Base-by-base conservation (phyloP, 2,329 filamentous ascomycete genomes). In the Fusarium sp. region DNA sequence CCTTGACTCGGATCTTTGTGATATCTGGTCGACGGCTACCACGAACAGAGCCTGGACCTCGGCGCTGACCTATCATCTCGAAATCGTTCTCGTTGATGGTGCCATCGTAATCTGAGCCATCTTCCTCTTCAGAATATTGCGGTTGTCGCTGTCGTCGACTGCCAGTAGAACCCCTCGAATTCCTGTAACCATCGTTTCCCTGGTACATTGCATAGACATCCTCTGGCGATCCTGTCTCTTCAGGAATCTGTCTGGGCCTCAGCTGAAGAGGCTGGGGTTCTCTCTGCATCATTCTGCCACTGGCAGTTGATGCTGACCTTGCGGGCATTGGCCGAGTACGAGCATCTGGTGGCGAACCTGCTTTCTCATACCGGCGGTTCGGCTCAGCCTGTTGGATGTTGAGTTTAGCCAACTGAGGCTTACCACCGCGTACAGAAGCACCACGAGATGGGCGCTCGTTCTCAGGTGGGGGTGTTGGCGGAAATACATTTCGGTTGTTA, bases 391-490 rank as follows among this genome's bases (percentile, higher is more conserved):
- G 81, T 57, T 88, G 86, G 47, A 90, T 90, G 69, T 87, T 89
- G 63, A 90, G 83, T 70, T 87, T 87, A 23, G 87, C 83, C n/a
- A 85, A 86, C 79, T 85, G 83, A 36, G 87, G 87, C 67, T 86
- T 90, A 46, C 83, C 81, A 4, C 87, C 87, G 59, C 87, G 86
- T 47, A 90, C 85, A n/a, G 88, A 90, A 27, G 83, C 83, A 50
- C 81, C 87, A 21, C 88, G 83, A 67, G 80, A 85, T 72, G 86
- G 81, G 41, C 90, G 91, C 70, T 97, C 94, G 65, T 88, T 87
- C 82, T 99, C 96, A 8, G 96, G 96, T 9, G 96, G 96, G 39
- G 96, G 96, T n/a, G 96, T 98, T n/a, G 96, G 96, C 18, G 96
- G 96, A 82, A 98, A 97, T 66, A 95, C 87, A 73, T 92, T 92